phyloP scores from a whole-genome alignment of 352 stramenopile species.

The Elongisporangium prolatum region DNA sequence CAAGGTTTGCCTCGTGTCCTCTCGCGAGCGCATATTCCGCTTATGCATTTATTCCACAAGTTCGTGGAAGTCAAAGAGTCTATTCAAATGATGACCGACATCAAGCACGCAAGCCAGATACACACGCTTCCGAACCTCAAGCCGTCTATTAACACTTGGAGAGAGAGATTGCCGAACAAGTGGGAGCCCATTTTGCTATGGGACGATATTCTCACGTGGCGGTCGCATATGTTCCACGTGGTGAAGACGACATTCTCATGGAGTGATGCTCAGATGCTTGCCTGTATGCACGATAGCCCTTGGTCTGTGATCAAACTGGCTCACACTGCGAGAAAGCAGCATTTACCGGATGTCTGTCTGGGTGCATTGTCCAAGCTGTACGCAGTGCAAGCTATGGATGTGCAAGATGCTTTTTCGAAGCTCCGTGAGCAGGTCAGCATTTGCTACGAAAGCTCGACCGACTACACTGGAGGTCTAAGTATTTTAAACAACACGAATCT shows the following conservation, averaged over 20 bases:
- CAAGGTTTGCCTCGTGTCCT: conserved; percentile 82
- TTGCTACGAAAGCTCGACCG: conserved; percentile 86
- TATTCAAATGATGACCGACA: conserved; percentile 88
- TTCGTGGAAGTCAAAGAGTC: conserved; percentile 92
- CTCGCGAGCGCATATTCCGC: conserved; percentile 65
- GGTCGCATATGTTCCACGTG: conserved; percentile 91
- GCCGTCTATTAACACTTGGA: conserved; percentile 90
- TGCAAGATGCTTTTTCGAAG: conserved; percentile 91
- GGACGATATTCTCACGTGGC: conserved; percentile 93
- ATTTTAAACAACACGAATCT: conserved; percentile 94
- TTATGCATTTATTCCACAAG: conserved; percentile 89
- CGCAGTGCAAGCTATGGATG: conserved; percentile 88
- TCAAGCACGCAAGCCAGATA: conserved; percentile 74
- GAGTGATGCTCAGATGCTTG: conserved; percentile 86
- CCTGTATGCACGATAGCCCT: conserved; percentile 89
- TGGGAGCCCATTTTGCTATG: conserved; percentile 91
- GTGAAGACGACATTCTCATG: conserved; percentile 87
- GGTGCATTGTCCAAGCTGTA: conserved; percentile 85
- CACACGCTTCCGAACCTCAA: conserved; percentile 90
- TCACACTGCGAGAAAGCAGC: conserved; percentile 89
- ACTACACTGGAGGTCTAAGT: conserved; percentile 84
- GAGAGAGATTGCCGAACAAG: conserved; percentile 91
- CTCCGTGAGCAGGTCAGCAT: conserved; percentile 91
- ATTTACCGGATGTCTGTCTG: conserved; percentile 83
- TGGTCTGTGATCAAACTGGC: conserved; percentile 92